These are phyloP conservation scores for Xylaria bambusicola DNA, from an alignment of 495 filamentous ascomycete species.

Conservation along the genomic window DNA sequence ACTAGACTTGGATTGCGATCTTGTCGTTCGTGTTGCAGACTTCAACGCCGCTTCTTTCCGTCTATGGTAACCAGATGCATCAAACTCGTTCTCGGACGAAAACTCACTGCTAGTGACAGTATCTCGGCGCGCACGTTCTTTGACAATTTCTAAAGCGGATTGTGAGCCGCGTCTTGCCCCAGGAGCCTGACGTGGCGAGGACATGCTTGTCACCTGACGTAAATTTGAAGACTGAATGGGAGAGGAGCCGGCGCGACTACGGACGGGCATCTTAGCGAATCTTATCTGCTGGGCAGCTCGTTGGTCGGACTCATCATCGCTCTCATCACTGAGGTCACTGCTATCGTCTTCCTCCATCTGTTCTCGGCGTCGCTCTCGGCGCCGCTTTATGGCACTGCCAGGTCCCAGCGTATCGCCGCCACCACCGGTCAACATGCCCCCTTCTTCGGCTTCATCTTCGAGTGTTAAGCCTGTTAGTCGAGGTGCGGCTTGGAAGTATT, in stretches of 20 bases:
- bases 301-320: conserved; percentile 82
- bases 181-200: conserved; percentile 36
- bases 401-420: conserved; percentile 75
- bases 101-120: conserved; percentile 91
- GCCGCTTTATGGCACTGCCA: conserved; percentile 56
- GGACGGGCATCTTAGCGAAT: conserved; percentile 92
- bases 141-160: conserved; percentile 70
- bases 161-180: conserved; percentile 67
- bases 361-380: conserved; percentile 61
- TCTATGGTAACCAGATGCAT: conserved; percentile 64
- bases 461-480: conserved; percentile 53
- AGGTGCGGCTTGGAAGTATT: conserved; percentile 82
- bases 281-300: conserved; percentile 78
- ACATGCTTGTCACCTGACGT: conserved; percentile 43
- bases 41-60: conserved; percentile 52
- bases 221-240: conserved; percentile 67
- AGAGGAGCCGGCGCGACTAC: conserved; percentile 82
- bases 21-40: conserved; percentile 36
- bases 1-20: conserved; percentile 47
- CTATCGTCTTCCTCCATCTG: conserved; percentile 95
- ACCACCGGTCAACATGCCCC: conserved; percentile 73
- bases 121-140: conserved; percentile 75
- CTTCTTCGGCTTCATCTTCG: conserved; percentile 79
- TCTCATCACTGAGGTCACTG: conserved; percentile 94
- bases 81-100: conserved; percentile 86